Evolutionary conservation across 768 basidiomycete species (phyloP).

Genomic region (Lentinula sp.): DNA sequence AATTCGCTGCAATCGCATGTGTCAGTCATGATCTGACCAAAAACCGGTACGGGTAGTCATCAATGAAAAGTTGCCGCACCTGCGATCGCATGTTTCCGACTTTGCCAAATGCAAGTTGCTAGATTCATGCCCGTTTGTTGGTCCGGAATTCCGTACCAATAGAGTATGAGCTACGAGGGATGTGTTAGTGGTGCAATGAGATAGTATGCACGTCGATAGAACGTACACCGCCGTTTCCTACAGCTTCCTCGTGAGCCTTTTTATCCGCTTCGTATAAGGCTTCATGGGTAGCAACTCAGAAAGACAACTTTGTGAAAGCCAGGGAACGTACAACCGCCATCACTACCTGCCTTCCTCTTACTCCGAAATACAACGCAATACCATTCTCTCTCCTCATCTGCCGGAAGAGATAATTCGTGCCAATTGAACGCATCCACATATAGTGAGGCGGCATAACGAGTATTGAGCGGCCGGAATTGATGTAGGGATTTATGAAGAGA

Average conservation of each 20-base stretch:
- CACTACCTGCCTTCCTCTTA: constrained; percentile 63
- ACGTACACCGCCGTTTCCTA: constrained; percentile 78
- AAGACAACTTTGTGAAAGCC: constrained; percentile 3
- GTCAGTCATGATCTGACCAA: neutral
- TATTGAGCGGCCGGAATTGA: constrained; percentile 54
- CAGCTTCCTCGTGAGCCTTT: constrained; percentile 88
- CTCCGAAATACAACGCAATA: constrained; percentile 91
- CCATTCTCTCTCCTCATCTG: constrained; percentile 78
- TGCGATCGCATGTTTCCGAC: constrained; percentile 73
- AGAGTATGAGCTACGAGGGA: constrained; percentile 61
- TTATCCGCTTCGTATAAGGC: constrained; percentile 85
- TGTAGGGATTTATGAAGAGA: constrained; percentile 85
- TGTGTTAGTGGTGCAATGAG: constrained; percentile 8
- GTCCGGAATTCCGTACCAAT: constrained; percentile 91
- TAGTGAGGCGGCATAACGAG: constrained; percentile 53
- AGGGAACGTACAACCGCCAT: constrained; percentile 51
- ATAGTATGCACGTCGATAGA: neutral
- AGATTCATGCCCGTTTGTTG: constrained; percentile 76
- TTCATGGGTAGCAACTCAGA: constrained; percentile 17
- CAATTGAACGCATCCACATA: constrained; percentile 90
- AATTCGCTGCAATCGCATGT: constrained; percentile 67
- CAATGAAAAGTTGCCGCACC: constrained; percentile 59
- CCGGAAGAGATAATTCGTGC: constrained; percentile 60
- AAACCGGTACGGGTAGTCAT: neutral
- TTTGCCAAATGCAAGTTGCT: constrained; percentile 95